Conservation (phyloP, 2,329 filamentous ascomycete species). For the Verticillium dahliae region DNA sequence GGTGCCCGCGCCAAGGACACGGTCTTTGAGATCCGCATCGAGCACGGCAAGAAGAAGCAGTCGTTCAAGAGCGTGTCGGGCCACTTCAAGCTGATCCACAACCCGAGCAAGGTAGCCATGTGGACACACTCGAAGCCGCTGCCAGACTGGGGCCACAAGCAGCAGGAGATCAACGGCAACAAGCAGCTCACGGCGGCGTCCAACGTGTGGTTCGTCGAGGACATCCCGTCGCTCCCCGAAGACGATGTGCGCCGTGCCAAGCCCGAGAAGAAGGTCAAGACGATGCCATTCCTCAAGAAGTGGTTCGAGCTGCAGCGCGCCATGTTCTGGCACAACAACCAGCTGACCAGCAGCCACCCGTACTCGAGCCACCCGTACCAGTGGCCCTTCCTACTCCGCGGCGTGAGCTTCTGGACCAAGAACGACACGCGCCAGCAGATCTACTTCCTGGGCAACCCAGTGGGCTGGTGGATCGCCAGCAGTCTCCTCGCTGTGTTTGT, state of each 20-base stretch:
- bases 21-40: conserved; percentile 85
- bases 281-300: conserved; percentile 82
- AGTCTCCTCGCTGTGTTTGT: conserved; percentile 88
- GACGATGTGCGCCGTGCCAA: conserved; percentile 70
- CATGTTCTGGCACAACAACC: conserved; percentile 99
- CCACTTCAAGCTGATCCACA: conserved; percentile 93
- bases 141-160: conserved; percentile 96
- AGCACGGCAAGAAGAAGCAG: conserved; percentile 72
- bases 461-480: conserved; percentile 96
- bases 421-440: conserved; percentile 93
- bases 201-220: conserved; percentile 92
- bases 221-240: conserved; percentile 70
- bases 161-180: conserved; percentile 99
- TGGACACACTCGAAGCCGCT: conserved; percentile 94
- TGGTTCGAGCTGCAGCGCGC: conserved; percentile 94
- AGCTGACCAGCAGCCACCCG: conserved; percentile 91
- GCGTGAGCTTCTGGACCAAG: conserved; percentile 99
- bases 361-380: conserved; percentile 93
- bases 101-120: conserved; percentile 95
- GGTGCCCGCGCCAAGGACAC: conserved; percentile 79
- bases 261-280: conserved; percentile 72
- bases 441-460: conserved; percentile 94
- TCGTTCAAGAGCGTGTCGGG: conserved; percentile 87
- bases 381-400: conserved; percentile 95
- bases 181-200: conserved; percentile 87